Percentiles rank a stretch among this genome's conserved stretches.
Evolutionary conservation across 2,329 filamentous ascomycete species (phyloP).

Genomic region (Colletotrichum melonis): DNA sequence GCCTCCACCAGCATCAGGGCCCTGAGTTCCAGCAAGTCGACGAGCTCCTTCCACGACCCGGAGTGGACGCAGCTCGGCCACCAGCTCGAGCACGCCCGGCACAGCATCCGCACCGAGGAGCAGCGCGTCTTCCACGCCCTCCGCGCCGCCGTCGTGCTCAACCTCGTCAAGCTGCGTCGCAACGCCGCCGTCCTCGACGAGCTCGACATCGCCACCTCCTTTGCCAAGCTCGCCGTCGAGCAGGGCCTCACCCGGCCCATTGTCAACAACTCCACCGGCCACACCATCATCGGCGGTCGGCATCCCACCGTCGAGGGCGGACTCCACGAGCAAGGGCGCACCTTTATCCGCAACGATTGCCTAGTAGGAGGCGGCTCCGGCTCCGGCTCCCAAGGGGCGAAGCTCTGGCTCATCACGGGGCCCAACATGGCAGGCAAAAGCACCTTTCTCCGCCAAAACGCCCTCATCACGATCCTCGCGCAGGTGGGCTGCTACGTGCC

Average conservation of each 20-base stretch:
- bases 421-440: slow-evolving; percentile 99
- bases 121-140: slow-evolving; percentile 81
- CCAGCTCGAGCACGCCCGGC: slow-evolving; percentile 80
- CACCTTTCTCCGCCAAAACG: slow-evolving; percentile 95
- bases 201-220: slow-evolving; percentile 89
- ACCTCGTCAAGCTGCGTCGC: slow-evolving; percentile 85
- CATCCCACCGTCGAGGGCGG: slow-evolving; percentile 94
- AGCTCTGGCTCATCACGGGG: slow-evolving; percentile 76
- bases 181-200: slow-evolving; percentile 95
- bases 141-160: slow-evolving; percentile 80
- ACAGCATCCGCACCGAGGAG: slow-evolving; percentile 87
- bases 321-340: slow-evolving; percentile 80
- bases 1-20: slow-evolving; percentile 51
- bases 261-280: slow-evolving; percentile 72
- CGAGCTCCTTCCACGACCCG: slow-evolving; percentile 83
- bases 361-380: slow-evolving; percentile 67
- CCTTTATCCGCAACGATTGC: slow-evolving; percentile 89
- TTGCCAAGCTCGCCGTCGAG: slow-evolving; percentile 82
- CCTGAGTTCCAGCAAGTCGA: slow-evolving; percentile 84
- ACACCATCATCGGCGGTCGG: slow-evolving; percentile 85
- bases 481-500: slow-evolving; percentile 95
- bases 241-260: slow-evolving; percentile 79
- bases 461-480: slow-evolving; percentile 91
- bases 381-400: slow-evolving; percentile 63
- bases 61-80: slow-evolving; percentile 88